Conservation (phyloP, 345 rosid species). For the Isatis tinctoria region DNA sequence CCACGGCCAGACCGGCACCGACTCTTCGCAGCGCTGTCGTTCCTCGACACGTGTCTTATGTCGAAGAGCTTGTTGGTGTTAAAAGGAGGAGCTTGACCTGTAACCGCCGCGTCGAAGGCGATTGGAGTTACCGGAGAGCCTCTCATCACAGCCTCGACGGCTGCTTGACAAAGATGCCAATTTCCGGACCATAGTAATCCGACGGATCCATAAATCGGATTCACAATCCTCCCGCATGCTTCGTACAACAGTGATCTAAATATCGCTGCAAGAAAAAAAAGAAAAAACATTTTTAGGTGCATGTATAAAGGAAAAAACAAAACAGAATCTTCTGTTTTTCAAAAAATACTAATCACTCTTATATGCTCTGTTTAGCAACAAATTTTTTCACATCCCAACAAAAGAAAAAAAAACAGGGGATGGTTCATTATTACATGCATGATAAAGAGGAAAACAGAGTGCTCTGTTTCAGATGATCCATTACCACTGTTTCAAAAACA, state of each 20-base stretch:
- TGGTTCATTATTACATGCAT: not conserved
- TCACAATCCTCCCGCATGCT: slow-evolving; percentile 95
- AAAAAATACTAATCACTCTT: no score
- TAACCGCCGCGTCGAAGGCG: slow-evolving; percentile 61
- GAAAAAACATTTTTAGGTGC: not conserved
- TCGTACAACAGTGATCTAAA: slow-evolving; percentile 93
- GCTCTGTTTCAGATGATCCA: not conserved
- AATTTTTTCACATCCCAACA: no score
- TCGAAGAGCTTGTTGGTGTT: slow-evolving; percentile 54
- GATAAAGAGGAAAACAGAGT: not conserved
- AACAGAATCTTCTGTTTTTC: no score
- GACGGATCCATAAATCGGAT: slow-evolving; percentile 95
- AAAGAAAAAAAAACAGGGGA: not conserved
- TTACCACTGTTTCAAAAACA: no score
- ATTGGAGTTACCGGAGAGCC: slow-evolving; percentile 80
- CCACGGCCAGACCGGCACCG: slow-evolving; percentile 37
- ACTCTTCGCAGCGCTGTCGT: slow-evolving; percentile 40
- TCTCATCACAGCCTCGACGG: slow-evolving; percentile 86
- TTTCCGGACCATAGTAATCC: slow-evolving; percentile 90
- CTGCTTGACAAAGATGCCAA: slow-evolving; percentile 96
- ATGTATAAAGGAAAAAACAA: not conserved
- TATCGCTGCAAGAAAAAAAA: slow-evolving; percentile 45
- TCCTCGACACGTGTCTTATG: slow-evolving; percentile 78
- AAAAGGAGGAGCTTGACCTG: slow-evolving; percentile 68
- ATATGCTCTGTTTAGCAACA: no score